These are phyloP conservation scores for Phyllosticta citriasiana DNA, from an alignment of 2,329 filamentous ascomycete species.

Conservation along the genomic window DNA sequence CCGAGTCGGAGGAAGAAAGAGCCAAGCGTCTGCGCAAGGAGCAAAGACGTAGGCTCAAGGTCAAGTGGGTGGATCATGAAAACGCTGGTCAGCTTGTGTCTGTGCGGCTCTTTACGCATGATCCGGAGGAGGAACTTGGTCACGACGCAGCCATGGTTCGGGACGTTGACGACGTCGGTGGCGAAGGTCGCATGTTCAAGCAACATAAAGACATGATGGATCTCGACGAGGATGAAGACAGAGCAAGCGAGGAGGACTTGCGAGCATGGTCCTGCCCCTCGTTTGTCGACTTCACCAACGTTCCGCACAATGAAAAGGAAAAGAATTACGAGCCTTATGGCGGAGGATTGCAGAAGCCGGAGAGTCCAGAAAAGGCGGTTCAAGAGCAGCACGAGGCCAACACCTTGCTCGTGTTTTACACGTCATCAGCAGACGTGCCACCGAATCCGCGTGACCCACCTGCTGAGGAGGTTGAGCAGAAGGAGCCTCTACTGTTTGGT, in stretches of 20 bases:
- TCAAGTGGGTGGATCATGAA: slow-evolving; percentile 59
- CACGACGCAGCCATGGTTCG: slow-evolving; percentile 58
- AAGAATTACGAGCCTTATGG: slow-evolving; percentile 37
- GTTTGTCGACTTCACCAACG: slow-evolving; percentile 34
- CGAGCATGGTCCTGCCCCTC: slow-evolving; percentile 24
- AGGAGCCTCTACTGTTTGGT: slow-evolving; percentile 28
- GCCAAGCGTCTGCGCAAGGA: slow-evolving; percentile 62
- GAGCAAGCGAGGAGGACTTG: slow-evolving; percentile 35
- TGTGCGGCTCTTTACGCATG: slow-evolving; percentile 60
- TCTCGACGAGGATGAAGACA: slow-evolving; percentile 52
- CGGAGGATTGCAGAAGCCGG: slow-evolving; percentile 30
- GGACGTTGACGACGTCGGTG: slow-evolving; percentile 62
- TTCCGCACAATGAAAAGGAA: slow-evolving; percentile 31
- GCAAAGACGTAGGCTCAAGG: slow-evolving; percentile 57
- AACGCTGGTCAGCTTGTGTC: slow-evolving; percentile 59
- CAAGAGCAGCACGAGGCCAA: slow-evolving; percentile 36
- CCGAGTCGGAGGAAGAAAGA: slow-evolving; percentile 59
- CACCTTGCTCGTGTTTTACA: slow-evolving; percentile 39
- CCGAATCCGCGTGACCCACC: slow-evolving; percentile 35
- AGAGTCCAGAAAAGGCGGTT: slow-evolving; percentile 32
- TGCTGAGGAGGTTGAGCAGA: slow-evolving; percentile 21
- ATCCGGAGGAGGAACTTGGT: slow-evolving; percentile 59
- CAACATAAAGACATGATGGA: slow-evolving; percentile 55
- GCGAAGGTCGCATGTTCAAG: slow-evolving; percentile 47
- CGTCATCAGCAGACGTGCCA: slow-evolving; percentile 35